A percentile compares a stretch with the other conserved stretches of the same genome.
Conservation (phyloP, 2,329 filamentous ascomycete genomes). For the Fusarium albosuccineum region DNA sequence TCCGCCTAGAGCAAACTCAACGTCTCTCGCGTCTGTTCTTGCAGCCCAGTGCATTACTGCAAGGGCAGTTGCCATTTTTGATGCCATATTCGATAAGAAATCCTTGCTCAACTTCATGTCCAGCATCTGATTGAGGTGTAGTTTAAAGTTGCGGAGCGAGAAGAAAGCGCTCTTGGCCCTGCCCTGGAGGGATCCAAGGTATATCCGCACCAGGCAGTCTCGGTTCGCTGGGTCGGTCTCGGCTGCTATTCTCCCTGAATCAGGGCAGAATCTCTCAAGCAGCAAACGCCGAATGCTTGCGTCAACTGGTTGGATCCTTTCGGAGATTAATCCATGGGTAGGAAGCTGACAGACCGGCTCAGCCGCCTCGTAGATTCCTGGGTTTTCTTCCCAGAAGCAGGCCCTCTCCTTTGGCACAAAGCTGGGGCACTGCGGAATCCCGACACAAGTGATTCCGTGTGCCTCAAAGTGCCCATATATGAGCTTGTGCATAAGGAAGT, state of each 20-base stretch:
- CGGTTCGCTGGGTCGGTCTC: conserved; percentile 29
- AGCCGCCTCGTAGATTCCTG: conserved; percentile 12
- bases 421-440: too few relatives aligned
- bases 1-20: conserved; percentile 51
- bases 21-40: conserved; percentile 45
- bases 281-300: conserved; percentile 31
- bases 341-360: conserved; percentile 26
- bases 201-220: conserved; percentile 40
- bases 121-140: conserved; percentile 49
- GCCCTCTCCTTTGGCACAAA: too few relatives aligned
- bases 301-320: conserved; percentile 41
- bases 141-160: conserved; percentile 49
- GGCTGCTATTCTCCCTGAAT: conserved; percentile 11
- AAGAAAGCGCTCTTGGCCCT: conserved; percentile 32
- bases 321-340: conserved; percentile 34
- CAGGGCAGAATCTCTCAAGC: conserved; percentile 39
- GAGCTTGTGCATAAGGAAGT: too few relatives aligned
- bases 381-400: not conserved
- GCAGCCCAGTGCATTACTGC: conserved; percentile 52
- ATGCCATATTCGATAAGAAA: conserved; percentile 15
- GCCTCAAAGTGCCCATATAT: too few relatives aligned
- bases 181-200: conserved; percentile 32
- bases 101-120: conserved; percentile 41
- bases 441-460: too few relatives aligned
- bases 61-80: conserved; percentile 44